Evolutionary conservation across 1,139 yeast genomes (phyloP).

Genomic region (Lodderomyces metapsilosis): DNA sequence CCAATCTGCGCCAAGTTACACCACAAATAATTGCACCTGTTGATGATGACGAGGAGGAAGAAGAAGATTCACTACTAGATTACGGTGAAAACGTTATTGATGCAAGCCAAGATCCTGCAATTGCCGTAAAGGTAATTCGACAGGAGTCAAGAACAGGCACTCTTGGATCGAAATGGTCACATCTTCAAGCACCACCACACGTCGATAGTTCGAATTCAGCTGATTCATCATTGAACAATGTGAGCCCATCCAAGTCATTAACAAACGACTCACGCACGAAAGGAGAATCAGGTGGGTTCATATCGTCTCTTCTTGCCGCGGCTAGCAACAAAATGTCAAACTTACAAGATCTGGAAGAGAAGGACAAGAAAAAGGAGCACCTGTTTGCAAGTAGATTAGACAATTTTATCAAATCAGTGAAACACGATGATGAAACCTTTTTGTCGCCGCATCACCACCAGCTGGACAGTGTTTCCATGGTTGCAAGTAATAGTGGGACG

Average conservation of each 20-base stretch:
- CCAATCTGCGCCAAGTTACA: too few species aligned
- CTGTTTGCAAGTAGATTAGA: conserved; percentile 20
- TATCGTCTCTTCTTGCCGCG: conserved; percentile 28
- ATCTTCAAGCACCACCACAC: conserved; percentile 2
- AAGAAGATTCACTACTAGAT: neutral
- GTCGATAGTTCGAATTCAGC: neutral
- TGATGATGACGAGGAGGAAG: conserved; percentile 1
- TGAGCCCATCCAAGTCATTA: neutral
- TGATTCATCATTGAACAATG: conserved; percentile 2
- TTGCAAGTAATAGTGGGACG: conserved; percentile 8
- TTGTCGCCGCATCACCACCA: neutral
- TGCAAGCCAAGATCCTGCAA: conserved; percentile 5
- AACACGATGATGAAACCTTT: conserved; percentile 10
- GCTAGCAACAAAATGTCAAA: conserved; percentile 25
- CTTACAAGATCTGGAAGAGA: conserved; percentile 8
- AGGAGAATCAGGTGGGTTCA: conserved; percentile 21
- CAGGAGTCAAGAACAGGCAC: conserved; percentile 1
- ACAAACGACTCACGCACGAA: conserved; percentile 4
- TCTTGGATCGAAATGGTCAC: neutral
- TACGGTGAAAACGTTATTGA: neutral
- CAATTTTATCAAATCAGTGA: conserved; percentile 18
- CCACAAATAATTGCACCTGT: neutral
- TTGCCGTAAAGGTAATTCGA: conserved; percentile 5
- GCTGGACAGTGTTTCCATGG: conserved; percentile 1
- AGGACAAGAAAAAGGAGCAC: conserved; percentile 17